Evolutionary conservation across 768 basidiomycete species (phyloP), one percentile per base, ranked within the genome.

Genomic region (Mycena indigotica): DNA sequence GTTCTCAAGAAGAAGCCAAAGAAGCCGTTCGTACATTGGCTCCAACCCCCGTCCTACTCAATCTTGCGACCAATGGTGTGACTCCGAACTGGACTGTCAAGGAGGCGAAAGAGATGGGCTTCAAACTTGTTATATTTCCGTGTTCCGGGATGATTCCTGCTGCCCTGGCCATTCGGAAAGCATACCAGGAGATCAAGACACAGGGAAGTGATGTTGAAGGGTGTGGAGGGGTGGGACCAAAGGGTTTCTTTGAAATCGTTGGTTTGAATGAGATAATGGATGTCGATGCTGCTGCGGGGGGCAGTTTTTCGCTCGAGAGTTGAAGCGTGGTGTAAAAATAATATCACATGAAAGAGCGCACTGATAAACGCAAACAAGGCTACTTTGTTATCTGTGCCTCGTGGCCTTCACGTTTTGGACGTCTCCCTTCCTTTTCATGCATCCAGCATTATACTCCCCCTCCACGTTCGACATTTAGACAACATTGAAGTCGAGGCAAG

Each of bases 71-170:
- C 10, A 73, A 73, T 17, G 77, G 77, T 2, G 66, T 76, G 29
- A 77, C 77, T 15, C 77, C 77, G n/a, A 73, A 74, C 26, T 77
- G 76, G 69, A 78, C 75, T 3, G 67, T 70, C 38, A 58, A 72
- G 52, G 72, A 79, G 65, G 77, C 76, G 2, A 73, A 73, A 55
- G 69, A 64, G 49, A 69, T 72, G 62, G 77, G 77, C 12, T 75
- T 74, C 55, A 75, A 74, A 66, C 71, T 78, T 60, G 53, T 57
- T n/a, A 74, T 78, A 57, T 79, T 78, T 69, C 76, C 76, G 3
- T 69, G 76, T 16, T 73, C 77, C n/a, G 75, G 75, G 23, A 75
- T 73, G 62, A 75, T 79, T 25, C 75, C 77, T 16, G 74, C 73
- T 4, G 71, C 76, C 4, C 75, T 77, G 64, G 75, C 70, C 21